Evolutionary conservation across 805 yeast species (phyloP).

Genomic region (Sungouiozyma ichnusensis): DNA sequence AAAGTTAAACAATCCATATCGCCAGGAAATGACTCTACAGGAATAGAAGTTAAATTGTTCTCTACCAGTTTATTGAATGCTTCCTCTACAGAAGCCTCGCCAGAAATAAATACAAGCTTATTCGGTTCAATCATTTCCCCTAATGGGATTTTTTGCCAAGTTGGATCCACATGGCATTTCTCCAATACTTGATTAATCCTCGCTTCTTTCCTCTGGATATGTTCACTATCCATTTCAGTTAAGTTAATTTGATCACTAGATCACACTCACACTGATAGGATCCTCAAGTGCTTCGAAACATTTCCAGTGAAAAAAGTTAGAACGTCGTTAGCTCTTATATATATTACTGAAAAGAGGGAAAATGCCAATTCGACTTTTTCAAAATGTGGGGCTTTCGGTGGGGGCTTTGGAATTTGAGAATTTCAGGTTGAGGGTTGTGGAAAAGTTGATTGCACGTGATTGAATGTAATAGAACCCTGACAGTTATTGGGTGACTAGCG

Average conservation of each 20-base stretch:
- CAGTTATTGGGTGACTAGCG: too few relatives aligned
- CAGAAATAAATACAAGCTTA: conserved; percentile 60
- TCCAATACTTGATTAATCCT: background rate
- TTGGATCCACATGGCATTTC: conserved; percentile 8
- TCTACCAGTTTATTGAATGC: conserved; percentile 72
- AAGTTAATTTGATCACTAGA: background rate
- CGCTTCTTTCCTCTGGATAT: background rate
- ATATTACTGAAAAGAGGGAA: background rate
- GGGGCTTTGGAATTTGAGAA: too few relatives aligned
- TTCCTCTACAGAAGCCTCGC: conserved; percentile 64
- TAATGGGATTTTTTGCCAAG: conserved; percentile 68
- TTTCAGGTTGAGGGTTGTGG: too few relatives aligned
- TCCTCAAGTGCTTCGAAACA: too few relatives aligned
- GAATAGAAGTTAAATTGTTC: conserved; percentile 75
- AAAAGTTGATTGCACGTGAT: too few relatives aligned
- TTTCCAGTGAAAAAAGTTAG: too few relatives aligned
- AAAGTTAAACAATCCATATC: conserved; percentile 71
- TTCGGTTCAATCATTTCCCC: conserved; percentile 69
- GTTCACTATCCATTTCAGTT: background rate
- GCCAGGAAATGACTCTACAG: conserved; percentile 49
- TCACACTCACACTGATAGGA: background rate
- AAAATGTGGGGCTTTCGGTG: background rate
- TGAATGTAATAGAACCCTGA: too few relatives aligned
- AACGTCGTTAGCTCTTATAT: background rate
- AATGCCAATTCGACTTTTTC: background rate